phyloP scores from a whole-genome alignment of 192 early-diverging fungal genomes.

The Backusella liffmaniae region DNA sequence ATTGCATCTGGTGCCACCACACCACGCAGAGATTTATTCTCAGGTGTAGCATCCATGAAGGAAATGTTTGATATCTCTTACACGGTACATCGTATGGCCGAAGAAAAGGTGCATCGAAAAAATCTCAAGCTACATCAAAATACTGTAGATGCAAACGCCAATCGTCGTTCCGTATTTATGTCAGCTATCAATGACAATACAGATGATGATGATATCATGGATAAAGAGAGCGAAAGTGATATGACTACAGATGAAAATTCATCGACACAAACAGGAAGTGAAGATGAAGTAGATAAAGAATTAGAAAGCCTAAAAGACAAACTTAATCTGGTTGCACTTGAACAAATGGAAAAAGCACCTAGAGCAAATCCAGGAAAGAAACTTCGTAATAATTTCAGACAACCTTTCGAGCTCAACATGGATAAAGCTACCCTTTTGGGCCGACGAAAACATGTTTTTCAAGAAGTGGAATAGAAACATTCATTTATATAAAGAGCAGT shows the following conservation, averaged over 20 bases:
- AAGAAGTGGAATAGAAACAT: not conserved
- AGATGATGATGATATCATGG: conserved; percentile 14
- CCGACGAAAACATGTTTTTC: conserved; percentile 13
- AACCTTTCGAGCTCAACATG: conserved; percentile 27
- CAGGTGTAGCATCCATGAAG: conserved; percentile 51
- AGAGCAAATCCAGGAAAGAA: not conserved
- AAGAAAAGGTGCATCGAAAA: conserved; percentile 43
- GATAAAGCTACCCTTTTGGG: conserved; percentile 24
- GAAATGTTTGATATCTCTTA: conserved; percentile 74
- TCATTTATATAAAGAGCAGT: not conserved
- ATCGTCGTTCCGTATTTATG: not conserved
- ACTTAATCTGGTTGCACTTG: not conserved
- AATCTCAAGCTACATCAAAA: not conserved
- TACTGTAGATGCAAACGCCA: not conserved
- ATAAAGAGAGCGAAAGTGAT: not conserved
- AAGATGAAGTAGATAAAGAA: conserved; percentile 4
- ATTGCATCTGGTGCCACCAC: conserved; percentile 5
- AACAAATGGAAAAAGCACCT: not conserved
- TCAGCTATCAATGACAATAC: not conserved
- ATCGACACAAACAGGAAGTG: not conserved
- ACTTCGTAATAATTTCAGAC: not conserved
- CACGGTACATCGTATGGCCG: conserved; percentile 70
- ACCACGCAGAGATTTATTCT: conserved; percentile 14
- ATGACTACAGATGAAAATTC: conserved; percentile 12
- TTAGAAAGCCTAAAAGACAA: not conserved